Evolutionary conservation across 73 alveolate genomes (phyloP).

Genomic region (Paramecium primaurelia): DNA sequence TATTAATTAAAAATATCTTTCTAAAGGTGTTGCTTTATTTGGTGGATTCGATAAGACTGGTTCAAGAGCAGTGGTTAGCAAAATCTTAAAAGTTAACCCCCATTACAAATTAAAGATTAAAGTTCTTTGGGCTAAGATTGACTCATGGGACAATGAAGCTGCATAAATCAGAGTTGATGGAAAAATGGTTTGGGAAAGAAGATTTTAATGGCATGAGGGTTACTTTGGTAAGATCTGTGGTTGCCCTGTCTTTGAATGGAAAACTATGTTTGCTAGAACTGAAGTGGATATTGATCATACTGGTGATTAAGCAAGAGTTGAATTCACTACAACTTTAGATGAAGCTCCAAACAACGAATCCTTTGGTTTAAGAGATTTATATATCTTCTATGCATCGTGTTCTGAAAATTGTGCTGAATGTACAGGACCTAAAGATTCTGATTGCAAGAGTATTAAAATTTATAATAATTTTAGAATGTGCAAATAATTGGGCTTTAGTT

Average conservation of each 20-base stretch:
- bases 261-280: background rate
- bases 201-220: slow-evolving; percentile 18
- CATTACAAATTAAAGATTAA: slow-evolving; percentile 21
- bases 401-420: slow-evolving; percentile 37
- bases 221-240: background rate
- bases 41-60: slow-evolving; percentile 41
- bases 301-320: background rate
- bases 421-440: slow-evolving; percentile 7
- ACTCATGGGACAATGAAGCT: slow-evolving; percentile 40
- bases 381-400: background rate
- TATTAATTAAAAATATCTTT: background rate
- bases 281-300: slow-evolving; percentile 35
- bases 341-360: slow-evolving; percentile 36
- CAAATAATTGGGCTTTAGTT: background rate
- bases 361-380: background rate
- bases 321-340: background rate
- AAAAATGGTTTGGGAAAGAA: background rate
- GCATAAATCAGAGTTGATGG: slow-evolving; percentile 42
- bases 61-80: background rate
- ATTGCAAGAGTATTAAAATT: background rate
- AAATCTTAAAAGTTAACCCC: background rate
- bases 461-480: background rate
- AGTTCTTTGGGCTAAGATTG: background rate
- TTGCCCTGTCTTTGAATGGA: slow-evolving; percentile 17
- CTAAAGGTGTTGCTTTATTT: background rate